Evolutionary conservation across 345 rosid genomes (phyloP), one percentile per base, ranked within the genome.

Genomic region (Ceriops decandra): DNA sequence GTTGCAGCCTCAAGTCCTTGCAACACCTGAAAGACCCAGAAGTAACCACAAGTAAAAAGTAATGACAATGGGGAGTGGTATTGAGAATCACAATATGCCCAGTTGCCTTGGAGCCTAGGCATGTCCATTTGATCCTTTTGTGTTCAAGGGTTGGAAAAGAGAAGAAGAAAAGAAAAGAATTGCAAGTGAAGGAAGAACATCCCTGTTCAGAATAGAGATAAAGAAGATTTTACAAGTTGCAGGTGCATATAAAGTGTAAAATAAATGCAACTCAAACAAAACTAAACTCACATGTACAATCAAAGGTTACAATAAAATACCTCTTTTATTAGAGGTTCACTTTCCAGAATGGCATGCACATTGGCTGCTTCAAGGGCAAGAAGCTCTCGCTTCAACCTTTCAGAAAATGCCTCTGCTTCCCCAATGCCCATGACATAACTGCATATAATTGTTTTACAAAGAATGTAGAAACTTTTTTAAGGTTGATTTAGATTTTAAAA

Each of bases 371-470:
- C 99, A 69, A 95, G 81, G 26, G 99, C 99, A 69, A 81, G 97
- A 82, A 93, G 95, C 83, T 95, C 98, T 66, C 99, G 86, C 86
- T 88, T 95, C 80, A 95, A 83, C 79, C 98, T 87, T 83, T 95
- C 99, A 72, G 99, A 95, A 82, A 91, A 95, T 63, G 92, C 99
- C 83, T 90, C 98, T 60, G 98, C 99, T 82, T 95, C 99, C 69
- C 96, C 93, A 77, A 91, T 86, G 47, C 97, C 98, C 96, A 95
- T 91, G 66, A 95, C 98, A 82, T 95, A 95, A 70, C 98, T 92
- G 91, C 76, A 62, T 27, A 58, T 28, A 64, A 80, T 64, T 33
- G 27, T 26, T 72, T 56, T 30, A 60, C 49, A 2, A 72, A 42
- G 65, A 49, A 42, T 59, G 69, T 60, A 7, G 62, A 21, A 56